Evolutionary conservation across 1,139 yeast genomes (phyloP).

Genomic region (Debaryomyces psychrophilus): DNA sequence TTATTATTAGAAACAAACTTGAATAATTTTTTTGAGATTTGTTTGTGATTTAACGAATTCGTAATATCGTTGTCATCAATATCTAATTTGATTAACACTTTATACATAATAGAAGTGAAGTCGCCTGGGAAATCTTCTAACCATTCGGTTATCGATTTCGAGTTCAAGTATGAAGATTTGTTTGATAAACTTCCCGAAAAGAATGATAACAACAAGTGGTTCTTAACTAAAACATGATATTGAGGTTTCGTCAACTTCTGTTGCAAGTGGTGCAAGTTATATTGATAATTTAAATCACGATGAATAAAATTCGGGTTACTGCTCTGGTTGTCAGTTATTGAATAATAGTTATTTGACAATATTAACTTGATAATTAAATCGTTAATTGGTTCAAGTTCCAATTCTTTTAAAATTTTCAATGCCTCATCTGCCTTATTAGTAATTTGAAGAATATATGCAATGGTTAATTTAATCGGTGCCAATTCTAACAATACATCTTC

Average conservation of each 20-base stretch:
- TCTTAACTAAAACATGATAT: slow-evolving; percentile 42
- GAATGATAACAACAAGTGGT: slow-evolving; percentile 46
- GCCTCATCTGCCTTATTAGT: slow-evolving; percentile 51
- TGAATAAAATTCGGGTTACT: slow-evolving; percentile 39
- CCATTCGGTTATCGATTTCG: slow-evolving; percentile 23
- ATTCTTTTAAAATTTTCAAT: slow-evolving; percentile 33
- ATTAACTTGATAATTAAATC: slow-evolving; percentile 38
- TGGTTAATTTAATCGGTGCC: slow-evolving; percentile 68
- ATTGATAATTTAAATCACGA: slow-evolving; percentile 48
- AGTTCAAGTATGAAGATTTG: slow-evolving; percentile 28
- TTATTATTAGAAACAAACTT: slow-evolving; percentile 22
- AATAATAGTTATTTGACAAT: slow-evolving; percentile 37
- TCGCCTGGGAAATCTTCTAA: slow-evolving; percentile 34
- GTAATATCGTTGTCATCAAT: slow-evolving; percentile 34
- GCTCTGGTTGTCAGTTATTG: slow-evolving; percentile 19
- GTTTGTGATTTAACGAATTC: slow-evolving; percentile 18
- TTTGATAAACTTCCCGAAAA: slow-evolving; percentile 40
- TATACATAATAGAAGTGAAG: slow-evolving; percentile 35
- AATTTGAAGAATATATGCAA: slow-evolving; percentile 63
- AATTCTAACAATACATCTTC: slow-evolving; percentile 51
- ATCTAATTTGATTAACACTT: slow-evolving; percentile 31
- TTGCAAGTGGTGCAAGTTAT: slow-evolving; percentile 34
- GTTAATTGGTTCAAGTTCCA: slow-evolving; percentile 25
- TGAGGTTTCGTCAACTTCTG: slow-evolving; percentile 51
- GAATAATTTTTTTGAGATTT: slow-evolving; percentile 30